These are phyloP conservation scores for Geotrichum phurueaensis DNA, from an alignment of 1,139 yeast genomes.

Conservation along the genomic window DNA sequence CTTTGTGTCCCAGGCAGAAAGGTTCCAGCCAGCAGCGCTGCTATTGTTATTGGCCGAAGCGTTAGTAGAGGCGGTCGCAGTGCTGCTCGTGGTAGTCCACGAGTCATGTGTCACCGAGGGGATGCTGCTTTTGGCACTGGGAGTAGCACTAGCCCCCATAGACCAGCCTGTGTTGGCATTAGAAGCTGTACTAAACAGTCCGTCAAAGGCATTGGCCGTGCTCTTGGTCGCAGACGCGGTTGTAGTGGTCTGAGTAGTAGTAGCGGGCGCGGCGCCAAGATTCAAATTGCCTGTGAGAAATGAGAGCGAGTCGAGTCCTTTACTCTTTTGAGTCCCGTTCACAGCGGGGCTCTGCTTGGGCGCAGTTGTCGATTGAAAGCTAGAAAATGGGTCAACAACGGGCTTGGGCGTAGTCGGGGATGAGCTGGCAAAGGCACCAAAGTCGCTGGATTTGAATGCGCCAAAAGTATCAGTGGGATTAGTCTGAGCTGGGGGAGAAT, in stretches of 20 bases:
- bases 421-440: neutral
- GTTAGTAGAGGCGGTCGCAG: neutral
- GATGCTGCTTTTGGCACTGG: neutral
- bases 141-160: neutral
- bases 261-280: neutral
- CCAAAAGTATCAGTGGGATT: slow-evolving; percentile 1
- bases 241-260: neutral
- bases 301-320: neutral
- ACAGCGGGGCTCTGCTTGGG: slow-evolving; percentile 22
- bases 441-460: neutral
- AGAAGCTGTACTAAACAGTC: neutral
- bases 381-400: neutral
- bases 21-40: neutral
- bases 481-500: neutral
- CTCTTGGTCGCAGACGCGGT: neutral
- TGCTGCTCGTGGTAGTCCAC: neutral
- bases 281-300: neutral
- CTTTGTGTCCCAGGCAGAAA: neutral
- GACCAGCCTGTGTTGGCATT: neutral
- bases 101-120: neutral
- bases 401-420: neutral
- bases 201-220: neutral
- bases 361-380: neutral
- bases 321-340: slow-evolving; percentile 30
- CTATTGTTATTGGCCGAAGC: neutral